Conservation (phyloP, 768 basidiomycete species). For the Leccinum aurantiacum region DNA sequence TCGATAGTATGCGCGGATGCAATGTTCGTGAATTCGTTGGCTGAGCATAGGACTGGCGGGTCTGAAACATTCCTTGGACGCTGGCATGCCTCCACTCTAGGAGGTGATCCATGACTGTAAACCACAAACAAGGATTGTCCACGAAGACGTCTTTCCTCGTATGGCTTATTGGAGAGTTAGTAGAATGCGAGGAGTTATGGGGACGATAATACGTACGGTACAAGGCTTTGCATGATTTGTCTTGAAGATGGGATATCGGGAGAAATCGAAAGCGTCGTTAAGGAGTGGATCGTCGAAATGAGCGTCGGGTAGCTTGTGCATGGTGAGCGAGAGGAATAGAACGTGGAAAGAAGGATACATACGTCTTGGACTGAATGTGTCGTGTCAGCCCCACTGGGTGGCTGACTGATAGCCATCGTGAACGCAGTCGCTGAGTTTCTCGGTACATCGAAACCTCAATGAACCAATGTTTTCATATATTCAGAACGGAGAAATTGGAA, state of each 20-base stretch:
- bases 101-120: background rate
- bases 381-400: slow-evolving; percentile 18
- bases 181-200: background rate
- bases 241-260: slow-evolving; percentile 13
- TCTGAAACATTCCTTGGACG: slow-evolving; percentile 24
- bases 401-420: slow-evolving; percentile 7
- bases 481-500: background rate
- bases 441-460: background rate
- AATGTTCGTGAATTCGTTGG: slow-evolving; percentile 16
- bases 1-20: slow-evolving; percentile 9
- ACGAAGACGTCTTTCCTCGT: slow-evolving; percentile 1
- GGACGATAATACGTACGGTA: slow-evolving; percentile 10
- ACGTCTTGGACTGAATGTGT: background rate
- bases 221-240: background rate
- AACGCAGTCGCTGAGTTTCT: background rate
- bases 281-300: too few species aligned
- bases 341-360: background rate
- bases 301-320: slow-evolving; percentile 9
- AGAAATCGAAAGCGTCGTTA: slow-evolving; percentile 15
- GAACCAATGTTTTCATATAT: background rate
- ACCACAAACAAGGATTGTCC: slow-evolving; percentile 1
- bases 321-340: background rate
- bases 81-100: background rate
- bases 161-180: background rate
- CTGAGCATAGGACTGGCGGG: slow-evolving; percentile 22